Evolutionary conservation across 1,139 yeast genomes (phyloP).

Genomic region (Martiniozyma asiatica): DNA sequence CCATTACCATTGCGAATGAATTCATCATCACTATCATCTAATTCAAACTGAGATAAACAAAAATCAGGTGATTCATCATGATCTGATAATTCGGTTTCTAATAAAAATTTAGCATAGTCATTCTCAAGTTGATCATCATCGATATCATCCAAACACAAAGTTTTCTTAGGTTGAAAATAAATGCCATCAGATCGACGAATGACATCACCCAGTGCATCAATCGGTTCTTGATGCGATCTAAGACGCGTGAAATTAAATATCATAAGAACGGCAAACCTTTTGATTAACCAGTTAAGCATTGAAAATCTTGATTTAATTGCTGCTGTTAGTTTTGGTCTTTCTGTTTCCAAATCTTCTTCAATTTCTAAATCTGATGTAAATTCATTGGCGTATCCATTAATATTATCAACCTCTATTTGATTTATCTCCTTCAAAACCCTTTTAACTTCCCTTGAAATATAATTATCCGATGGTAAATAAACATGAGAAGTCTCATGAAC

Average conservation of each 20-base stretch:
- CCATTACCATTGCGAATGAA: too few relatives aligned
- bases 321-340: too few relatives aligned
- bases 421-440: constrained; percentile 1
- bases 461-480: constrained; percentile 38
- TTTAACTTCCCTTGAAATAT: constrained; percentile 33
- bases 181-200: too few relatives aligned
- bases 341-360: constrained; percentile 10
- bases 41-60: too few relatives aligned
- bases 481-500: constrained; percentile 47
- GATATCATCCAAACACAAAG: constrained; percentile 17
- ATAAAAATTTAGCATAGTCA: constrained; percentile 19
- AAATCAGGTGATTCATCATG: constrained; percentile 26
- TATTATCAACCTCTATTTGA: too few relatives aligned
- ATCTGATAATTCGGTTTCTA: constrained; percentile 26
- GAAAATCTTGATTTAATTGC: too few relatives aligned
- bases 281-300: too few relatives aligned
- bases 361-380: constrained; percentile 1
- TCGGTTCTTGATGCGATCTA: too few relatives aligned
- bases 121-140: constrained; percentile 20
- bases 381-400: constrained; percentile 16
- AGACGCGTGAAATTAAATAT: too few relatives aligned
- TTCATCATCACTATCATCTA: constrained; percentile 2
- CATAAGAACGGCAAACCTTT: too few relatives aligned
- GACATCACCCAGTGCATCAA: too few relatives aligned
- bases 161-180: too few relatives aligned